Base-by-base conservation (phyloP, 2,329 filamentous ascomycete species). In the Botrytis pseudocinerea region DNA sequence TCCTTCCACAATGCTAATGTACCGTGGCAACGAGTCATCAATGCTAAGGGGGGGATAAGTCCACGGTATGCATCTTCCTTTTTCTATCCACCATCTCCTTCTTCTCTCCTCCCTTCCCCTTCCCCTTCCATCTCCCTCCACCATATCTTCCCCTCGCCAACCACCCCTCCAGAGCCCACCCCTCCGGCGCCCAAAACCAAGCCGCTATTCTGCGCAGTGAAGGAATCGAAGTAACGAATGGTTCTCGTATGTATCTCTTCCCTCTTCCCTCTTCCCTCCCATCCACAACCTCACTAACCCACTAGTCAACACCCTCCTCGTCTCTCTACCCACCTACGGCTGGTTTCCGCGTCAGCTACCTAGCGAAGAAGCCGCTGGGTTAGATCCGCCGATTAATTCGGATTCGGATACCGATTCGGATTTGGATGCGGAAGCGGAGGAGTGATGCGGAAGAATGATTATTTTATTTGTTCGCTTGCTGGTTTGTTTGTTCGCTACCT, bases 21-120 rank as follows among this genome's bases (percentile, higher is more conserved):
- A 5, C 95, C 95, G 0, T 98, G 95, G 95, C 95, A 98, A 84
- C 87, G 96, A 73, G 93, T 98, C 74, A 92, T 98, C 80, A 97
- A 95, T 82, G 85, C 93, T 22, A 95, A 93, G 82, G 95, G 95
- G 35, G 85, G 89, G 74, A 97, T 98, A 77, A 97, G 94, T 62
- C 92, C 92, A 12, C 89, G 95, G 93, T 95, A 79, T 77, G 44
- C 54, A n/a, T 28, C 16, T 9, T 46, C n/a, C 42, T 62, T 57
- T 40, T 2, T 54, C 38, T n/a, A 35, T 35, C 35, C 35, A 35
- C 35, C 35, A 35, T 35, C 35, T 54, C 28, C 42, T 46, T 51
- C 42, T 46, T 51, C 3, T 20, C 25, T n/a, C 46, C 6, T 44
- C 28, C 32, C 44, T 20, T 2, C 44, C 18, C 16, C n/a, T 28